Conservation (phyloP, 495 filamentous ascomycete genomes). For the Neurospora africana region DNA sequence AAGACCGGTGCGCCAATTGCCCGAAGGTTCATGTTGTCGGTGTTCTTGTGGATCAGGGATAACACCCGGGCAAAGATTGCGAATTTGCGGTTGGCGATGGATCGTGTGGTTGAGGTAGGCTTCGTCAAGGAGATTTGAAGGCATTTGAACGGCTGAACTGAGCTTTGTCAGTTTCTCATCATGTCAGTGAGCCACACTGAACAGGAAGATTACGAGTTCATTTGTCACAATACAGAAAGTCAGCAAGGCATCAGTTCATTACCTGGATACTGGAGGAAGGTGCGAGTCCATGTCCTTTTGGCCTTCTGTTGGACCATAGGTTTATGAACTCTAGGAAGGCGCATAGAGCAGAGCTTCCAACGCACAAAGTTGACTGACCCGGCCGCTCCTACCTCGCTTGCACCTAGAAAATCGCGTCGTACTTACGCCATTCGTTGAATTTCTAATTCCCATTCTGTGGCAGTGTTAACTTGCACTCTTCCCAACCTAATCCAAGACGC, state of each 20-base stretch:
- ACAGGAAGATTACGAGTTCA: background rate
- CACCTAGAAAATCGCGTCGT: background rate
- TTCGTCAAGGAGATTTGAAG: constrained; percentile 55
- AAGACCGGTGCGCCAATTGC: constrained; percentile 30
- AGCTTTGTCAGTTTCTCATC: background rate
- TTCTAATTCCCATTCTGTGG: background rate
- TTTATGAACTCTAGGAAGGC: background rate
- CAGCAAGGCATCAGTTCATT: background rate
- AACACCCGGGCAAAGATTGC: constrained; percentile 56
- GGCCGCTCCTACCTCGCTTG: background rate
- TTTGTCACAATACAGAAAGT: background rate
- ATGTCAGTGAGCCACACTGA: background rate
- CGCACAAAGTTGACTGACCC: background rate
- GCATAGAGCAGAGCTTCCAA: background rate
- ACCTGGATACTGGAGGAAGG: background rate
- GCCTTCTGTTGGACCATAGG: background rate
- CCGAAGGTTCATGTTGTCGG: constrained; percentile 37
- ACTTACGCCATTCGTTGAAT: background rate
- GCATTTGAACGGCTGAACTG: background rate
- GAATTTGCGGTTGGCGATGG: constrained; percentile 48
- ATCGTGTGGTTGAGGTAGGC: constrained; percentile 56
- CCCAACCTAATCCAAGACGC: background rate
- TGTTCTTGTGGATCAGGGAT: constrained; percentile 61
- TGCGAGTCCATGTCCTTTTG: background rate
- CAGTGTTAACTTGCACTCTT: background rate